These are phyloP conservation scores for Ophioceras dolichostomum DNA, from an alignment of 2,329 filamentous ascomycete species.

Conservation along the genomic window DNA sequence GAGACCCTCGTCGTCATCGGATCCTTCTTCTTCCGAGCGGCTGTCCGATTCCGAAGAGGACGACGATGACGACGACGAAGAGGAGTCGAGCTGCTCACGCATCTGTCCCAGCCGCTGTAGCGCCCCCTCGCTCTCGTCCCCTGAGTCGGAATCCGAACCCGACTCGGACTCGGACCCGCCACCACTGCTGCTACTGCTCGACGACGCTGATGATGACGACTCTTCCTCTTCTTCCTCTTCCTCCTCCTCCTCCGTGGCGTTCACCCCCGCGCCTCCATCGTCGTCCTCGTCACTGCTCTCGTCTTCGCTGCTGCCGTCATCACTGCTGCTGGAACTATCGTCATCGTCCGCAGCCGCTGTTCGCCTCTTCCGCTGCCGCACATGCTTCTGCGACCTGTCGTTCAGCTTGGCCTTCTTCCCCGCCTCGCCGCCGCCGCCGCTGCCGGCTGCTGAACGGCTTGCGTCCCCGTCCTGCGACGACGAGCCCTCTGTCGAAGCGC, in stretches of 20 bases:
- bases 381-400: slow-evolving; percentile 34
- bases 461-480: too few relatives aligned
- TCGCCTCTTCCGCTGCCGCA: slow-evolving; percentile 38
- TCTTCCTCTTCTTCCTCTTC: slow-evolving; percentile 11
- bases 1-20: slow-evolving; percentile 2
- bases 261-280: slow-evolving; percentile 17
- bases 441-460: slow-evolving; percentile 8
- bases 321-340: slow-evolving; percentile 18
- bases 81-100: slow-evolving; percentile 26
- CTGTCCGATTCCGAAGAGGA: slow-evolving; percentile 18
- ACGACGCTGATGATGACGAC: slow-evolving; percentile 3
- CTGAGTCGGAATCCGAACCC: slow-evolving; percentile 1
- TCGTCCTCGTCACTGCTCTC: slow-evolving; percentile 15
- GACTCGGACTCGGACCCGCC: slow-evolving; percentile 6
- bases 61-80: slow-evolving; percentile 12
- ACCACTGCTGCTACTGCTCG: too few relatives aligned
- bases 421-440: slow-evolving; percentile 12
- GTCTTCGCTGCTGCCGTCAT: slow-evolving; percentile 10
- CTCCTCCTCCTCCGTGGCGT: slow-evolving; percentile 11
- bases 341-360: slow-evolving; percentile 30
- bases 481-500: slow-evolving; percentile 10
- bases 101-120: neutral
- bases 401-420: slow-evolving; percentile 30
- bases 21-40: slow-evolving; percentile 5
- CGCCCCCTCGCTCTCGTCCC: slow-evolving; percentile 4